phyloP scores from a whole-genome alignment of 2,329 filamentous ascomycete genomes.

The Orbilia quercus region DNA sequence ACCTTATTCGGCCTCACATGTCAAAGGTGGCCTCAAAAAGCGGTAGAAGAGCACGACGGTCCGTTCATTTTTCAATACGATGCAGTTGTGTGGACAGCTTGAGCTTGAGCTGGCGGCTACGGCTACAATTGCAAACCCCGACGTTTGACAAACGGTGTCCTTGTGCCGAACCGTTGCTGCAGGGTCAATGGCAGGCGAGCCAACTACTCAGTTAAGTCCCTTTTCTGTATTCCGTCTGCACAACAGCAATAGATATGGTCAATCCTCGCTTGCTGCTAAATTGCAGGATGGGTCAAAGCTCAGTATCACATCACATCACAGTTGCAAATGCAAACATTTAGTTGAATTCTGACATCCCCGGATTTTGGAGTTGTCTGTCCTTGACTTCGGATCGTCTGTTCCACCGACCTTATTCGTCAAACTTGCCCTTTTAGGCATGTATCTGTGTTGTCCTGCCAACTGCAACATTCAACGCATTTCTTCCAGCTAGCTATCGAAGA shows the following conservation, averaged over 20 bases:
- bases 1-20: constrained; percentile 40
- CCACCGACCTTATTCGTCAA: constrained; percentile 4
- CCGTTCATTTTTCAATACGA: too few relatives aligned
- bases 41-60: not conserved
- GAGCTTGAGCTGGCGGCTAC: too few relatives aligned
- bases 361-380: constrained; percentile 11
- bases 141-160: not conserved
- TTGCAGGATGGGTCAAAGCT: constrained; percentile 32
- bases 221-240: too few relatives aligned
- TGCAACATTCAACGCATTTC: too few relatives aligned
- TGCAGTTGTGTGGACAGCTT: too few relatives aligned
- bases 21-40: constrained; percentile 2
- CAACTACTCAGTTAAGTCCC: too few relatives aligned
- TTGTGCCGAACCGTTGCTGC: not conserved
- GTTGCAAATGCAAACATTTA: too few relatives aligned
- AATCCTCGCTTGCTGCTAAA: constrained; percentile 7
- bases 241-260: not conserved
- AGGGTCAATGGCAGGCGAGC: not conserved
- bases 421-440: constrained; percentile 14
- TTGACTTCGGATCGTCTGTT: constrained; percentile 23
- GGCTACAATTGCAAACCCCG: too few relatives aligned
- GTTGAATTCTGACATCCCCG: constrained; percentile 1
- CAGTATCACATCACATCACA: not conserved
- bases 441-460: not conserved
- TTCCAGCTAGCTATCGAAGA: too few relatives aligned